These are phyloP conservation scores for Clonostachys byssicola DNA, from an alignment of 2,329 filamentous ascomycete species.

Conservation along the genomic window DNA sequence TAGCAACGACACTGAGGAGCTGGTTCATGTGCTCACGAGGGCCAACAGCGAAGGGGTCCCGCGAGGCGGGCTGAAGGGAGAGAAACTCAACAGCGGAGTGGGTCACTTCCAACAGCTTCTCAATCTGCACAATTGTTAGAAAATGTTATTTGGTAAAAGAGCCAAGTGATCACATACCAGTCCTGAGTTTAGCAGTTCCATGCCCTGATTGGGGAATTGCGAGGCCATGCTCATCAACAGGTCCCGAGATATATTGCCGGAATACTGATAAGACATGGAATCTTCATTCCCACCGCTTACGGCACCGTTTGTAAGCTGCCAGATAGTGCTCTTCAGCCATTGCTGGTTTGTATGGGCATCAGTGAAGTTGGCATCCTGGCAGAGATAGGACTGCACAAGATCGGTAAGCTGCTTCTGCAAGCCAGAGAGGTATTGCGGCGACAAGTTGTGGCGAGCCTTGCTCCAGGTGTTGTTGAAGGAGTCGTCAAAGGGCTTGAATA, in stretches of 20 bases:
- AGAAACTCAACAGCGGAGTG: slow-evolving; percentile 72
- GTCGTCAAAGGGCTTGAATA: slow-evolving; percentile 66
- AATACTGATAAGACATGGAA: slow-evolving; percentile 55
- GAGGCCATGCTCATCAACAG: slow-evolving; percentile 62
- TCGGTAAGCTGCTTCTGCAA: slow-evolving; percentile 62
- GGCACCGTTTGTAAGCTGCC: slow-evolving; percentile 57
- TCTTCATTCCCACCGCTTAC: slow-evolving; percentile 36
- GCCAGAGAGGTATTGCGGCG: slow-evolving; percentile 48
- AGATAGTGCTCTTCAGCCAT: slow-evolving; percentile 61
- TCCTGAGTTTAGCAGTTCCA: slow-evolving; percentile 72
- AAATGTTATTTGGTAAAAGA: neutral
- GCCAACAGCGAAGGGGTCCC: slow-evolving; percentile 59
- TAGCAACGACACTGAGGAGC: slow-evolving; percentile 62
- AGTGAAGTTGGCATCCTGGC: slow-evolving; percentile 46
- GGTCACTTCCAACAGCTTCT: slow-evolving; percentile 76
- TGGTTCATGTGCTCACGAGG: slow-evolving; percentile 72
- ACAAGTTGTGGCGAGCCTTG: slow-evolving; percentile 55
- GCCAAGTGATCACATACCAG: slow-evolving; percentile 47
- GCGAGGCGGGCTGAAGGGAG: slow-evolving; percentile 54
- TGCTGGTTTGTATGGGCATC: slow-evolving; percentile 57
- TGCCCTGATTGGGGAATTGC: slow-evolving; percentile 66
- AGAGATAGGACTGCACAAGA: slow-evolving; percentile 45
- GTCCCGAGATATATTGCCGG: slow-evolving; percentile 55
- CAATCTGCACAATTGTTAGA: slow-evolving; percentile 44
- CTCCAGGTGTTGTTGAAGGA: slow-evolving; percentile 62